Percentiles rank a stretch among this genome's conserved stretches.
Evolutionary conservation across 2,329 filamentous ascomycete genomes (phyloP).

Genomic region (Sporothrix inflata): DNA sequence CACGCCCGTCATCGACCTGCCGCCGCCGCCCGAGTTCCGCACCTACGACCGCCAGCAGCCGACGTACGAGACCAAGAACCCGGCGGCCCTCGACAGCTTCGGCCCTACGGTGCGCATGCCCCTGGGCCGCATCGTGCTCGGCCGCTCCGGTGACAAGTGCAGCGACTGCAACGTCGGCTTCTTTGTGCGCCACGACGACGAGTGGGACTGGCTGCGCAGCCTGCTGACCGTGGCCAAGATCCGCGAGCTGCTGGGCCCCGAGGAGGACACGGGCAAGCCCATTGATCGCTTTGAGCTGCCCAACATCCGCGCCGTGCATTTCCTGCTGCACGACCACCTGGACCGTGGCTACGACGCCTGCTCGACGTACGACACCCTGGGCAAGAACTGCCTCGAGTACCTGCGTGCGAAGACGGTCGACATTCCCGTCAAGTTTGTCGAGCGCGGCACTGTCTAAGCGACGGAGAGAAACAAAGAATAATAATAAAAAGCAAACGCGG

Average conservation of each 20-base stretch:
- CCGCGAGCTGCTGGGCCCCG: conserved; percentile 34
- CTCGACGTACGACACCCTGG: conserved; percentile 49
- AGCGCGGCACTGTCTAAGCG: conserved; percentile 43
- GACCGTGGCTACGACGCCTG: conserved; percentile 50
- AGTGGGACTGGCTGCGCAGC: conserved; percentile 46
- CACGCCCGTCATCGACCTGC: conserved; percentile 35
- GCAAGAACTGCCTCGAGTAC: conserved; percentile 52
- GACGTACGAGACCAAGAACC: conserved; percentile 34
- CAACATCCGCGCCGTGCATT: conserved; percentile 38
- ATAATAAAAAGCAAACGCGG: background rate
- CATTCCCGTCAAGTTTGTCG: conserved; percentile 48
- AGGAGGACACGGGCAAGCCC: conserved; percentile 34
- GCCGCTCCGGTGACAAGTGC: conserved; percentile 46
- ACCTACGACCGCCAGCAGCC: conserved; percentile 35
- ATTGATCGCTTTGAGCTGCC: conserved; percentile 34
- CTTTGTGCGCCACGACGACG: conserved; percentile 46
- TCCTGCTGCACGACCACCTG: conserved; percentile 51
- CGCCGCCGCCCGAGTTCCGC: conserved; percentile 34
- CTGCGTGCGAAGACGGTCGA: conserved; percentile 50
- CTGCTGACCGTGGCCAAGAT: conserved; percentile 41
- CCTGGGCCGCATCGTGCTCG: conserved; percentile 43
- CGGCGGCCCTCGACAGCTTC: conserved; percentile 34
- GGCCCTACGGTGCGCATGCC: conserved; percentile 36
- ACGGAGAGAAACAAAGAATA: background rate
- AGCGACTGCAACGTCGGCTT: conserved; percentile 46